Conservation (phyloP, 192 early-diverging fungal genomes). For the Endogone sp. region DNA sequence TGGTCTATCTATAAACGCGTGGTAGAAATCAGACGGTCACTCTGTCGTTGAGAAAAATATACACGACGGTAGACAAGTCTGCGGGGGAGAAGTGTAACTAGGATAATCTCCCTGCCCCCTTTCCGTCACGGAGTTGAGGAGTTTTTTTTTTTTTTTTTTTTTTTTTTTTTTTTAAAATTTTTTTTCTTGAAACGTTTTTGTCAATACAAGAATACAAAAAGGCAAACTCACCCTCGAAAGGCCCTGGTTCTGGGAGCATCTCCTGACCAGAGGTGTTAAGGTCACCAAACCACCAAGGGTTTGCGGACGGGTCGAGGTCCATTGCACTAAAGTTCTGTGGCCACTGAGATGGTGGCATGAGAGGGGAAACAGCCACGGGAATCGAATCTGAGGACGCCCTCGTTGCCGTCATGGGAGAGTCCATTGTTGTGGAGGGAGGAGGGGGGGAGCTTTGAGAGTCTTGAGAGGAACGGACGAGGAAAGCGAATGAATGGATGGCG, state of each 20-base stretch:
- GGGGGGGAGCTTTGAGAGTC: neutral
- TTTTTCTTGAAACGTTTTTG: neutral
- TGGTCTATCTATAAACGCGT: too few relatives aligned
- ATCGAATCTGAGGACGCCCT: neutral
- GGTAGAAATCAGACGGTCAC: too few relatives aligned
- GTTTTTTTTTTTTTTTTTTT: neutral
- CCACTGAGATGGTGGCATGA: neutral
- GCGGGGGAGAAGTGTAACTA: too few relatives aligned
- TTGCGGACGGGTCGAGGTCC: neutral
- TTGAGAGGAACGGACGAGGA: too few relatives aligned
- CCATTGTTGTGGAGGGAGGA: too few relatives aligned
- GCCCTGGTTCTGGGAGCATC: neutral
- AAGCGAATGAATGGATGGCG: too few relatives aligned
- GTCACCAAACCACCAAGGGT: neutral
- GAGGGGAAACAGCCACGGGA: neutral
- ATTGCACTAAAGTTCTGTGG: neutral
- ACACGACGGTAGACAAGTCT: too few relatives aligned
- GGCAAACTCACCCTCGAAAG: neutral
- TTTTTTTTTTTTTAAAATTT: neutral
- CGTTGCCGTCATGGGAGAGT: neutral
- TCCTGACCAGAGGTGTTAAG: neutral
- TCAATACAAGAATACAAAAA: neutral
- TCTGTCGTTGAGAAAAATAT: too few relatives aligned
- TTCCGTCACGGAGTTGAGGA: too few relatives aligned
- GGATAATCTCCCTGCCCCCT: too few relatives aligned